A percentile compares a stretch with the other conserved stretches of the same genome.
These are phyloP conservation scores for Hebeloma cylindrosporum DNA, from an alignment of 768 basidiomycete species.

Conservation along the genomic window DNA sequence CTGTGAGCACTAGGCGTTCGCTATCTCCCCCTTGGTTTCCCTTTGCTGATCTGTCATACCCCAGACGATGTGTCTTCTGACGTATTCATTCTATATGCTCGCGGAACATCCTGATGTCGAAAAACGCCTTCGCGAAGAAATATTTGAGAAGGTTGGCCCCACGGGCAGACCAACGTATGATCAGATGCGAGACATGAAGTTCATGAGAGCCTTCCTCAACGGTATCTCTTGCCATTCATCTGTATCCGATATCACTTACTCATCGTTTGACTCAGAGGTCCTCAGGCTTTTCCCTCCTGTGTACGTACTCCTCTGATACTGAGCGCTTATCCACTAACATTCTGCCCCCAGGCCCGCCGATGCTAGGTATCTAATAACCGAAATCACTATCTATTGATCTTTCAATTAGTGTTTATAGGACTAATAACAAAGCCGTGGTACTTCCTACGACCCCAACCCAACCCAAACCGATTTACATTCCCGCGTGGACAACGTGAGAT, in stretches of 20 bases:
- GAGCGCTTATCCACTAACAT: too few species aligned
- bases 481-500: constrained; percentile 38
- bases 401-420: too few species aligned
- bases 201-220: constrained; percentile 32
- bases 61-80: constrained; percentile 40
- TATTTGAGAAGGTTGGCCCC: constrained; percentile 39
- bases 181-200: constrained; percentile 47
- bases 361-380: too few species aligned
- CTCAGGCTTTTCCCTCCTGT: constrained; percentile 40
- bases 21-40: neutral
- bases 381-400: too few species aligned
- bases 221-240: constrained; percentile 11
- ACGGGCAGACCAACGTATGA: constrained; percentile 41
- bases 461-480: constrained; percentile 22
- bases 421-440: constrained; percentile 10
- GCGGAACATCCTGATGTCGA: constrained; percentile 41
- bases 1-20: constrained; percentile 26
- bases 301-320: too few species aligned
- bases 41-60: neutral
- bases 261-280: constrained; percentile 33
- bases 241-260: neutral
- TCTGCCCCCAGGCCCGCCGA: too few species aligned
- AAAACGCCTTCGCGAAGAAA: constrained; percentile 38
- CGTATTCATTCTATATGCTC: constrained; percentile 45
- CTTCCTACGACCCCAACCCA: constrained; percentile 16